Evolutionary conservation across 139 green algal species (phyloP), one percentile per base, ranked within the genome.

Genomic region (Chlamydomonas urium): DNA sequence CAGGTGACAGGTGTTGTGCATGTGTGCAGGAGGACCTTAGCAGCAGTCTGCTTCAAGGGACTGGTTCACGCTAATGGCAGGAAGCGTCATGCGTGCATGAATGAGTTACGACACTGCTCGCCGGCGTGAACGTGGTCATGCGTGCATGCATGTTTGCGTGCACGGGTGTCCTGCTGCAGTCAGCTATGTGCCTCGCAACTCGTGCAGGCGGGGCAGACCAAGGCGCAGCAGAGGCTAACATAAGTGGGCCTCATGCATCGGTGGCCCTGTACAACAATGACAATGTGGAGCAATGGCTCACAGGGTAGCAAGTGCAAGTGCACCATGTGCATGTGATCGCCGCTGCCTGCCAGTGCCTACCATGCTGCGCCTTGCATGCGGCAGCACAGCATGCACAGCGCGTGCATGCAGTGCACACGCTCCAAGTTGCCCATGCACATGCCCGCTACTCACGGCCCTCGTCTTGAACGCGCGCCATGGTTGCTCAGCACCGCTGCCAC

Each of bases 371-470:
- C 10, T 50, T 50, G 42, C 42, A 50, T 50, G 42, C 42, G 8
- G 42, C 14, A 24, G 42, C 42, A 8, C 8, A 24, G 42, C 10
- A 14, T 50, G 42, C 42, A 8, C 8, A 24, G 42, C 10, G 42
- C 42, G 14, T 24, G 21, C 17, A 56, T 17, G 45, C 21, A 56
- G 17, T 26, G 21, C 17, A 26, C 17, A 26, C 45, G 21, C 17
- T 56, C 45, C 45, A 56, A 21, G 21, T 21, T 21, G 21, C 17
- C 45, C 17, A 21, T 26, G 45, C 17, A 56, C 17, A 56, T 56
- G 17, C 17, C 21, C 53, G 26, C 14, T 21, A 70, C 63, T 70
- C n/a, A 70, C 63, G 63, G 35, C 6, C 63, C 63, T 57, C 36
- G 31, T 34, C 35, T 32, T 4, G 23, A 42, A 14, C 63, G 21